A percentile compares a stretch with the other conserved stretches of the same genome.
These are phyloP conservation scores for Solanum hybrid DNA, from an alignment of 305 asterid species.

Conservation along the genomic window DNA sequence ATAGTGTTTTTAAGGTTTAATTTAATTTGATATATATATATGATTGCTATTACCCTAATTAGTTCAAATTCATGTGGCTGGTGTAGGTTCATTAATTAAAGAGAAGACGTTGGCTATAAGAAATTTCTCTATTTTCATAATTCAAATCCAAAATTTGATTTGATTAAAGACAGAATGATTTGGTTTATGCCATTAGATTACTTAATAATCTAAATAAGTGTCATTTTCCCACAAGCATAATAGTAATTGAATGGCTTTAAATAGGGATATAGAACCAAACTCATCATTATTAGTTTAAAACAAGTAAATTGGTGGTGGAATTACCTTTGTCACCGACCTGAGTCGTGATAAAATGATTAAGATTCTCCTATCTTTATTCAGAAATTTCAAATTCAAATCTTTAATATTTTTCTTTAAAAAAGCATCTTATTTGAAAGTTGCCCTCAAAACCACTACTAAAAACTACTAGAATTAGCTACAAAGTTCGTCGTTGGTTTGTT, in stretches of 20 bases:
- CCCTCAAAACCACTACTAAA: neutral
- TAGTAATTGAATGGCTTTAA: neutral
- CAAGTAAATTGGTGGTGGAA: slow-evolving; percentile 31
- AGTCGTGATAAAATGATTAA: neutral
- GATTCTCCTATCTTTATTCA: neutral
- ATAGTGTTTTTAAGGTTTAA: neutral
- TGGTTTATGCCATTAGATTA: neutral
- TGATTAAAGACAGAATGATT: neutral
- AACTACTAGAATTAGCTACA: neutral
- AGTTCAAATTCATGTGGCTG: neutral
- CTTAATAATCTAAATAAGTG: neutral
- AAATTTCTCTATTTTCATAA: neutral
- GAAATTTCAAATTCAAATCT: neutral
- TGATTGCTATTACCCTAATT: neutral
- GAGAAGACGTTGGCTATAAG: neutral
- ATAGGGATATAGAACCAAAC: slow-evolving; percentile 17
- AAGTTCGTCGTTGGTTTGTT: neutral
- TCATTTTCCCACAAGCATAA: slow-evolving; percentile 4
- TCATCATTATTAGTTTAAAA: slow-evolving; percentile 23
- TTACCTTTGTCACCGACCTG: slow-evolving; percentile 11
- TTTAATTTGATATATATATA: neutral
- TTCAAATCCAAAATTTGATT: neutral
- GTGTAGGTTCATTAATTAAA: neutral
- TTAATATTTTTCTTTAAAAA: too few species aligned
- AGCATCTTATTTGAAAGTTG: too few species aligned